Conservation (phyloP, 306 rosid genomes). For the Ochetophila trinervis region DNA sequence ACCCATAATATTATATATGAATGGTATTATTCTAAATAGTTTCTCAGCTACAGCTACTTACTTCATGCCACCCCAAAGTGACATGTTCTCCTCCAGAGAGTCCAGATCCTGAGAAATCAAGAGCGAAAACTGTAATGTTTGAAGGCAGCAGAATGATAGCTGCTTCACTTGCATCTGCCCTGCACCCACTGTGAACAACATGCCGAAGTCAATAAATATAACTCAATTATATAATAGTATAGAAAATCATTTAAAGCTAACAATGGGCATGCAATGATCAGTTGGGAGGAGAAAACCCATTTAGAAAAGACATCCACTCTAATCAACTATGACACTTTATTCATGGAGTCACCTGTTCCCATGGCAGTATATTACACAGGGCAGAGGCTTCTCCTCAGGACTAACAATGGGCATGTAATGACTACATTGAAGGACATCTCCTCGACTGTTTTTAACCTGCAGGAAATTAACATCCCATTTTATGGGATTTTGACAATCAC, state of each 20-base stretch:
- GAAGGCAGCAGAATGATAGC: conserved; percentile 91
- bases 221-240: neutral
- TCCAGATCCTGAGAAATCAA: conserved; percentile 98
- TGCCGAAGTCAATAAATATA: conserved; percentile 29
- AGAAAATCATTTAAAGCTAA: conserved; percentile 1
- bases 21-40: conserved; percentile 19
- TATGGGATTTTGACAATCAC: conserved; percentile 11
- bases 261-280: neutral
- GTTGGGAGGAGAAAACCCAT: neutral
- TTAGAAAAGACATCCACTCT: conserved; percentile 16
- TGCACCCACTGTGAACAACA: conserved; percentile 77
- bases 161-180: conserved; percentile 97
- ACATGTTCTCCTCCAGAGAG: conserved; percentile 95
- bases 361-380: conserved; percentile 95
- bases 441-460: conserved; percentile 84
- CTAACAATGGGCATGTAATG: conserved; percentile 87
- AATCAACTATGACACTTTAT: conserved; percentile 5
- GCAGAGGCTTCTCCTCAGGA: conserved; percentile 88
- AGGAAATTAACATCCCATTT: conserved; percentile 25
- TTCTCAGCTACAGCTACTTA: conserved; percentile 36
- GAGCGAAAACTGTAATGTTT: conserved; percentile 85
- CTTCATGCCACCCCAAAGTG: conserved; percentile 95
- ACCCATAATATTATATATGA: neutral
- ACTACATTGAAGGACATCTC: conserved; percentile 83
- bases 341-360: conserved; percentile 76